These are phyloP conservation scores for Trametes meyenii DNA, from an alignment of 768 basidiomycete species.

Conservation along the genomic window DNA sequence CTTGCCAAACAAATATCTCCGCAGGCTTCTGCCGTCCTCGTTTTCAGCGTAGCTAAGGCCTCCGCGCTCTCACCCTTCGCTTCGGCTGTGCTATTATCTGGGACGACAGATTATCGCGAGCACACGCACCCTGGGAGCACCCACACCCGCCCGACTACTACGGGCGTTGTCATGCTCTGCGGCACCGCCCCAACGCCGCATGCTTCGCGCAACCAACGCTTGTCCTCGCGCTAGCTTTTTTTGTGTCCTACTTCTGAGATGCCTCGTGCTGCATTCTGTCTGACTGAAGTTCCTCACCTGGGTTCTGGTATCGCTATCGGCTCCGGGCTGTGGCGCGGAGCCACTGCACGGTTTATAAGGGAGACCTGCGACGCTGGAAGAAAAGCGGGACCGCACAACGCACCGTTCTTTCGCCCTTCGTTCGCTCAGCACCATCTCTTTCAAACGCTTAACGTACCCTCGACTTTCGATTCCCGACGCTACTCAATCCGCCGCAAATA, in stretches of 20 bases:
- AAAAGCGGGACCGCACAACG: constrained; percentile 3
- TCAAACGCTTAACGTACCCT: neutral
- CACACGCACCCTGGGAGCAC: neutral
- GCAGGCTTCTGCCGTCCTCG: neutral
- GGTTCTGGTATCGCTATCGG: neutral
- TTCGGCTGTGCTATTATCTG: neutral
- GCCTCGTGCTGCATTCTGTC: neutral
- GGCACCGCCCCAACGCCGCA: neutral
- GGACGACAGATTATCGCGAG: neutral
- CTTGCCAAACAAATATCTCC: no score
- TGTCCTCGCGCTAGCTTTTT: neutral
- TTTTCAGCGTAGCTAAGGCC: neutral
- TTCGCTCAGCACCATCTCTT: constrained; percentile 2
- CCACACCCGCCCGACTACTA: neutral
- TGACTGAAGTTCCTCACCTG: neutral
- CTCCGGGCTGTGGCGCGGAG: neutral
- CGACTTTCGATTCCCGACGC: neutral
- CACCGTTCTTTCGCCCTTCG: constrained; percentile 11
- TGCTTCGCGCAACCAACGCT: neutral
- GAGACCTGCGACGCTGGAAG: neutral
- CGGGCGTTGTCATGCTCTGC: neutral
- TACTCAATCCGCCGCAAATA: neutral
- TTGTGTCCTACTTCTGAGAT: neutral
- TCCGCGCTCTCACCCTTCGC: neutral
- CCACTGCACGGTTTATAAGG: neutral